Evolutionary conservation across 1,139 yeast genomes (phyloP), one percentile per base, ranked within the genome.

Genomic region (Kazachstania sp.): DNA sequence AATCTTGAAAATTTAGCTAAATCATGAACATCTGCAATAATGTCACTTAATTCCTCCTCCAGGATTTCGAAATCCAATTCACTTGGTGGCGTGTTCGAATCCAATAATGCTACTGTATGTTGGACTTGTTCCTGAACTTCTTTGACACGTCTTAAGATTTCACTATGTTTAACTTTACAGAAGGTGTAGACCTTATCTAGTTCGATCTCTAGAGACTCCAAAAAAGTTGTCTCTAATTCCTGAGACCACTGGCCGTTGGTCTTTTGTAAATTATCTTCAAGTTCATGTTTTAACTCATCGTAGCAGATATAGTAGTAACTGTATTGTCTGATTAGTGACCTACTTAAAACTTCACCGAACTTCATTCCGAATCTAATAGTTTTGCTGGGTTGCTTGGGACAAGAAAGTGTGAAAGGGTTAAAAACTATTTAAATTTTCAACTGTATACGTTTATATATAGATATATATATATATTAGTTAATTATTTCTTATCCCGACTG

Each of bases 1-100:
- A 92, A 77, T 54, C 95, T 77, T 20, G 95, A 79, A 67, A 86
- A 92, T 66, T 92, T 90, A 55, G 95, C 96, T 62, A 92, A 75
- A 67, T 92, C 98, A 61, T 92, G 97, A 43, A 92, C 97, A 69
- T 90, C 97, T 30, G 97, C 97, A 67, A 92, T 90, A 56, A 92
- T 83, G 59, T 90, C 97, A 47, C 90, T 80, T 57, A 92, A 73
- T 62, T 88, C 97, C 56, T 86, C 94, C 68, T 92, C 97, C 58
- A 92, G 75, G 50, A 83, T 87, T 59, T 87, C 94, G 61, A 88
- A 92, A 62, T 86, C 95, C 64, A 85, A 86, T 61, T 88, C 96
- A 49, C 74, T 54, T 11, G 72, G 71, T 1, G 71, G 68, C 13
- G 51, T 55, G 18, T 62, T 67, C 1, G 74, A 63, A 45, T 72